Evolutionary conservation across 495 filamentous ascomycete species (phyloP).

Genomic region (Copromyces sp.): DNA sequence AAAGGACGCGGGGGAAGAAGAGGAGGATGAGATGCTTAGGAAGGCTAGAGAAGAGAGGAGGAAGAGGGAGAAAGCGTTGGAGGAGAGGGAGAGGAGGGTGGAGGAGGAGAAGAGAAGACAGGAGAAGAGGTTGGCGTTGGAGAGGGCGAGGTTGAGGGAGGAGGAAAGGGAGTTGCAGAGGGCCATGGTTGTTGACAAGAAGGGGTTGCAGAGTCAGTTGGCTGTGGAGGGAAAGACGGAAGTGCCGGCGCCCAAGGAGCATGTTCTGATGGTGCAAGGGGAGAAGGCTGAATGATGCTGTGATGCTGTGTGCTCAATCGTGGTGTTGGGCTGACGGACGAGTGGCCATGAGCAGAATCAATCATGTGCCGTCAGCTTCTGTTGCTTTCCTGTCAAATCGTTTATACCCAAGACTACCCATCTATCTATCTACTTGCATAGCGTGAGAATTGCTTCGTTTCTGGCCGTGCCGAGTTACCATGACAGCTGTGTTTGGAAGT

Average conservation of each 20-base stretch:
- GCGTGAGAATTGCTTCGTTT: too few relatives aligned
- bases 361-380: too few relatives aligned
- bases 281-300: neutral
- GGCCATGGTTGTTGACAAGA: constrained; percentile 68
- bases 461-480: too few relatives aligned
- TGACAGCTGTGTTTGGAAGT: too few relatives aligned
- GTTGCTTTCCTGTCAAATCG: too few relatives aligned
- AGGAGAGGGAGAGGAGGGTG: constrained; percentile 62
- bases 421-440: too few relatives aligned
- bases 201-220: constrained; percentile 58
- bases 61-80: constrained; percentile 63
- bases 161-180: constrained; percentile 69
- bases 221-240: neutral
- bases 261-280: too few relatives aligned
- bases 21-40: constrained; percentile 50
- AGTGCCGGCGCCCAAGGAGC: neutral
- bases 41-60: constrained; percentile 54
- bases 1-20: constrained; percentile 21
- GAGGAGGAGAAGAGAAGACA: constrained; percentile 64
- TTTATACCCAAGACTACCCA: too few relatives aligned
- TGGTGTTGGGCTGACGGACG: too few relatives aligned
- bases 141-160: constrained; percentile 58
- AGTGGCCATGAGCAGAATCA: too few relatives aligned
- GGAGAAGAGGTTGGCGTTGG: constrained; percentile 51
- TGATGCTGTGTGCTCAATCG: too few relatives aligned